Percentiles rank a stretch among this genome's conserved stretches.
These are phyloP conservation scores for Lactarius sp. DNA, from an alignment of 768 basidiomycete species.

Conservation along the genomic window DNA sequence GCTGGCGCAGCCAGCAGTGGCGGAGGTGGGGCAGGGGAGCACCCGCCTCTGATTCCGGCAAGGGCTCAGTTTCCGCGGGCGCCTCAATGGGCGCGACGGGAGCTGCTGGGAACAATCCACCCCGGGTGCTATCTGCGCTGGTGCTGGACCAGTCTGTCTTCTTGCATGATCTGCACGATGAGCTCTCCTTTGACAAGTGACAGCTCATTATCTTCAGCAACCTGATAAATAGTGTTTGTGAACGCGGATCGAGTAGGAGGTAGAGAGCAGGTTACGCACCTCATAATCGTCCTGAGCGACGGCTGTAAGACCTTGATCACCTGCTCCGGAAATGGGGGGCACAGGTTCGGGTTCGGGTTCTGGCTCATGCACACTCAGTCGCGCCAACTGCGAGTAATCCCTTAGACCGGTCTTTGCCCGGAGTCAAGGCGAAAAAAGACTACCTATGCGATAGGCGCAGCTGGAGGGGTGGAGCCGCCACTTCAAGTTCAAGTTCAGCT, in stretches of 20 bases:
- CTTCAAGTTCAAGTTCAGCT: conserved; percentile 33
- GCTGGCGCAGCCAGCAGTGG: conserved; percentile 39
- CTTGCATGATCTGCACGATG: conserved; percentile 75
- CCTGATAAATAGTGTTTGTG: conserved; percentile 36
- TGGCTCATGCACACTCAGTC: conserved; percentile 20
- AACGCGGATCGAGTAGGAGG: background rate
- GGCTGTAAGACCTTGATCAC: conserved; percentile 54
- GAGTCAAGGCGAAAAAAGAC: conserved; percentile 10
- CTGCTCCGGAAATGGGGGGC: too few relatives aligned
- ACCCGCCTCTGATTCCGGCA: conserved; percentile 42
- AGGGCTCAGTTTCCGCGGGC: conserved; percentile 35
- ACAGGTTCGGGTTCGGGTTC: too few relatives aligned
- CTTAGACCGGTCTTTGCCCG: background rate
- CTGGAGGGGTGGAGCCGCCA: conserved; percentile 39
- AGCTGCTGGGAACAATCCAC: conserved; percentile 88
- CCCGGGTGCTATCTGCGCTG: conserved; percentile 62
- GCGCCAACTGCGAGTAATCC: conserved; percentile 4
- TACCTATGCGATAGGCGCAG: conserved; percentile 29
- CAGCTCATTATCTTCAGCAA: conserved; percentile 86
- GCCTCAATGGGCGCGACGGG: conserved; percentile 75
- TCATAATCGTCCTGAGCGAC: conserved; percentile 80
- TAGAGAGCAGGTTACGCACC: conserved; percentile 32
- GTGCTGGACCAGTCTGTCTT: conserved; percentile 86
- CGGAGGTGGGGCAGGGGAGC: conserved; percentile 52
- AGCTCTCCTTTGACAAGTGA: conserved; percentile 71